phyloP scores from a whole-genome alignment of 176 grass and related monocot genomes.

The Bothriochloa decipiens region DNA sequence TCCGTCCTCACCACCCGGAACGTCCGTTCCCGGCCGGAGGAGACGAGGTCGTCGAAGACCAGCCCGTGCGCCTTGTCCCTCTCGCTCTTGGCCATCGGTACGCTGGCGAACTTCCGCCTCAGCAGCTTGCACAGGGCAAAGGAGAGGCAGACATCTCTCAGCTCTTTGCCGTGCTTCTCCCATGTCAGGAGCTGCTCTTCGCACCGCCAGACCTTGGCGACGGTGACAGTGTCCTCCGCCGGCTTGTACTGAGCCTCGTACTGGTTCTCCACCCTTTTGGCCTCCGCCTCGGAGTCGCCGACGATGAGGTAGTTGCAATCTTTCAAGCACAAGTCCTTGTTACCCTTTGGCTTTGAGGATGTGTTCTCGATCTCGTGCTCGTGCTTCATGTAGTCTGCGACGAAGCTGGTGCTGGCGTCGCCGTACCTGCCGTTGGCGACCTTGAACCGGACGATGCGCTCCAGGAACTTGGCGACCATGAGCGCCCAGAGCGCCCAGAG shows the following conservation, averaged over 20 bases:
- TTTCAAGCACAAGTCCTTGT: background rate
- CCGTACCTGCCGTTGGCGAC: constrained; percentile 34
- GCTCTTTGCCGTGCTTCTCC: background rate
- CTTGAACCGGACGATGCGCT: constrained; percentile 40
- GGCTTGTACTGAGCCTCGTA: background rate
- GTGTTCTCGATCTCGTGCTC: constrained; percentile 5
- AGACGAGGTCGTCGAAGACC: constrained; percentile 42
- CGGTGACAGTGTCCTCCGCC: constrained; percentile 6
- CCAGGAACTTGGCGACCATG: constrained; percentile 40
- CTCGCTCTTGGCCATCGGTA: background rate
- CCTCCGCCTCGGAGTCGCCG: constrained; percentile 17
- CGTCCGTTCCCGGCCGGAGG: background rate
- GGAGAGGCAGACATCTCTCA: constrained; percentile 57
- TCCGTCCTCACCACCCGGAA: constrained; percentile 50
- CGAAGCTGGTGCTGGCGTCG: constrained; percentile 21
- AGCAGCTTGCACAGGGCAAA: constrained; percentile 69
- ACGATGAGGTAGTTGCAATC: constrained; percentile 49
- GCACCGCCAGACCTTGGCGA: constrained; percentile 46
- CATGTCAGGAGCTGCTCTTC: background rate
- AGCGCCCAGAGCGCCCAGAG: constrained; percentile 49
- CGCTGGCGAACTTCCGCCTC: constrained; percentile 21
- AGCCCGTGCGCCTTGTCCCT: background rate
- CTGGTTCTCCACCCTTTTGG: background rate
- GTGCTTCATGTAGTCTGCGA: constrained; percentile 55
- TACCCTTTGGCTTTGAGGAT: no score